Evolutionary conservation across 2,329 filamentous ascomycete species (phyloP).

Genomic region (Aspergillus floridensis): DNA sequence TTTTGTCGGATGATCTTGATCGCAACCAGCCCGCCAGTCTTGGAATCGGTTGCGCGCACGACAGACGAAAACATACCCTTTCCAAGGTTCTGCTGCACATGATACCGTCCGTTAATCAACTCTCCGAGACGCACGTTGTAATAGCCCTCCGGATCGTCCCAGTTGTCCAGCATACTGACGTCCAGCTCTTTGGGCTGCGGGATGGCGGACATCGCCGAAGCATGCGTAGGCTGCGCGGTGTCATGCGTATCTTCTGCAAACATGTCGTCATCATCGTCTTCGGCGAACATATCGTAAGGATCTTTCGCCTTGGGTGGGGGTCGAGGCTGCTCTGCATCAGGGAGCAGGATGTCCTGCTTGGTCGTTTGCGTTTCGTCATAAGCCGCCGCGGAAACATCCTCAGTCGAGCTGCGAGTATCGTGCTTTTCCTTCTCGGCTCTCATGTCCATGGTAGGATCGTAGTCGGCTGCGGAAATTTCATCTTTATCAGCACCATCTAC

Average conservation of each 20-base stretch:
- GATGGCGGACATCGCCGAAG: conserved; percentile 50
- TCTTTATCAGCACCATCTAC: conserved; percentile 56
- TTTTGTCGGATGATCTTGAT: conserved; percentile 99
- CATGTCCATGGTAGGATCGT: conserved; percentile 87
- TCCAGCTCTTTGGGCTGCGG: conserved; percentile 59
- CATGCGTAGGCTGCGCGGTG: conserved; percentile 51
- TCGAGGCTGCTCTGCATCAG: conserved; percentile 39
- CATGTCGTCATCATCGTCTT: conserved; percentile 74
- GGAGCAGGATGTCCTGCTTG: conserved; percentile 52
- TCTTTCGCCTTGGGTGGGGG: conserved; percentile 48
- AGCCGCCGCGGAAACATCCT: conserved; percentile 53
- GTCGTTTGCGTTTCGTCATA: conserved; percentile 60
- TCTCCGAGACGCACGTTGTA: conserved; percentile 94
- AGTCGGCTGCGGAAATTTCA: conserved; percentile 87
- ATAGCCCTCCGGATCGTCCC: conserved; percentile 92
- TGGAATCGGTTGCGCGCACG: conserved; percentile 78
- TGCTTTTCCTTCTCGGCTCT: conserved; percentile 74
- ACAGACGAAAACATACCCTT: conserved; percentile 97
- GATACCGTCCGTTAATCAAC: conserved; percentile 82
- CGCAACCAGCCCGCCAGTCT: conserved; percentile 74
- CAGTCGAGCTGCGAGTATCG: conserved; percentile 61
- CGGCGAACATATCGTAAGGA: conserved; percentile 63
- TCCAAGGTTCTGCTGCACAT: conserved; percentile 81
- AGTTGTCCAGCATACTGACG: conserved; percentile 81
- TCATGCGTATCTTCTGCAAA: conserved; percentile 70